These are phyloP conservation scores for Euclidium syriacum DNA, from an alignment of 345 rosid species.

Conservation along the genomic window DNA sequence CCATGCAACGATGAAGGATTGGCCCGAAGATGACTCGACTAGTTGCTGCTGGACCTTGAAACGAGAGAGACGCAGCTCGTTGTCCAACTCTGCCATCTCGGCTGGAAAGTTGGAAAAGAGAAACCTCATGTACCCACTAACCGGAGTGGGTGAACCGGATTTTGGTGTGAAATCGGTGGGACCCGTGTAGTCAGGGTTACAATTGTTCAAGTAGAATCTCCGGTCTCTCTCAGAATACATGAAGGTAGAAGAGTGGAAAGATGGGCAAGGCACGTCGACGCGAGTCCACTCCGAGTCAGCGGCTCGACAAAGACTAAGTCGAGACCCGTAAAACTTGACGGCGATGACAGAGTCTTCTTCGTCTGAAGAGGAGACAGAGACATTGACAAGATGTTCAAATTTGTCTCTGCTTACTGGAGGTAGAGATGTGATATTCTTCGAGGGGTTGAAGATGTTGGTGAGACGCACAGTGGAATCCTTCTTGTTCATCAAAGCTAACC, in stretches of 20 bases:
- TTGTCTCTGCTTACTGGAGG: background rate
- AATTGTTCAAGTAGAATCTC: background rate
- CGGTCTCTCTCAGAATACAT: background rate
- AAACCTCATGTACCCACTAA: background rate
- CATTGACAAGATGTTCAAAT: background rate
- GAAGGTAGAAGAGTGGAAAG: background rate
- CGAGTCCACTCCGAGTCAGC: conserved; percentile 12
- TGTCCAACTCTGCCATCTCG: background rate
- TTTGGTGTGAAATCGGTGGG: background rate
- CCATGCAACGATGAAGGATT: background rate
- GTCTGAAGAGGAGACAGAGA: background rate
- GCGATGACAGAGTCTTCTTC: background rate
- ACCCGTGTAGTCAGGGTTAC: background rate
- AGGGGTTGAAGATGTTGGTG: background rate
- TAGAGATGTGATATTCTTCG: background rate
- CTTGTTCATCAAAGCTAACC: background rate
- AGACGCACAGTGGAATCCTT: background rate
- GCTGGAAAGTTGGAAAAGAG: background rate
- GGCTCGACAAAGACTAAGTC: background rate
- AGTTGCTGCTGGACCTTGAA: background rate
- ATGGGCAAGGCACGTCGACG: background rate
- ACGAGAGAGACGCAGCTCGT: background rate
- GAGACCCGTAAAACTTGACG: background rate
- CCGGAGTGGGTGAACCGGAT: conserved; percentile 1
- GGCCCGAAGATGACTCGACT: background rate